Base-by-base conservation (phyloP, 768 basidiomycete species). In the Leccinum ochraceum region DNA sequence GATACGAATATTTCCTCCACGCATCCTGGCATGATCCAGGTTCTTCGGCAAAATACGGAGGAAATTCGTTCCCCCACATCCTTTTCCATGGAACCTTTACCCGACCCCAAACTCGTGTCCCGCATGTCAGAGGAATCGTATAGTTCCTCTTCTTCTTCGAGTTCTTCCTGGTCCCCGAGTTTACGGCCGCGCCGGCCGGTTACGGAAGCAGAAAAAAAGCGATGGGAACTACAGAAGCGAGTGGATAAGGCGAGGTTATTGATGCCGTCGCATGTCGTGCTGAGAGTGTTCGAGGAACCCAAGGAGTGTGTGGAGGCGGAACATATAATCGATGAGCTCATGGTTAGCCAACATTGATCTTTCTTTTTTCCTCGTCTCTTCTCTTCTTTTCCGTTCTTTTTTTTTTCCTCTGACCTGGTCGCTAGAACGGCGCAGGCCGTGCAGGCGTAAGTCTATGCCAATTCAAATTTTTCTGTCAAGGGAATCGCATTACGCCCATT, bases 231-330 rank as follows among this genome's bases (percentile, higher is more conserved):
- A 66, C 89, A 92, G 76, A 73, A 71, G 64, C 77, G 91, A 34
- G 81, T 93, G 57, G 84, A 84, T 75, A 77, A 75, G 60, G 89
- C 89, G 28, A 75, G 89, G 57, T 78, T 76, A 63, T 73, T 80
- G 68, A 82, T 90, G 67, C 87, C 89, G 5, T 65, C 72, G 32
- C 76, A 83, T 63, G 78, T 91, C 10, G 73, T 76, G 20, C 71
- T 93, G 67, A 80, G 89, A 56, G 71, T 92, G 28, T 94, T 94
- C 70, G 80, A 84, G 65, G 72, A 83, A 46, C 87, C 92, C 10
- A 75, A 66, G 63, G 89, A 94, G 66, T 92, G 90, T 69, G 77
- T 81, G 16, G 91, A 93, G 73, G 82, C 80, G 24, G 74, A 74
- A 39, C 74, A 78, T 52, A 76, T 84, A 59, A 67, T 85, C 54